phyloP scores from a whole-genome alignment of 2,329 filamentous ascomycete genomes.

The Onygena corvina region DNA sequence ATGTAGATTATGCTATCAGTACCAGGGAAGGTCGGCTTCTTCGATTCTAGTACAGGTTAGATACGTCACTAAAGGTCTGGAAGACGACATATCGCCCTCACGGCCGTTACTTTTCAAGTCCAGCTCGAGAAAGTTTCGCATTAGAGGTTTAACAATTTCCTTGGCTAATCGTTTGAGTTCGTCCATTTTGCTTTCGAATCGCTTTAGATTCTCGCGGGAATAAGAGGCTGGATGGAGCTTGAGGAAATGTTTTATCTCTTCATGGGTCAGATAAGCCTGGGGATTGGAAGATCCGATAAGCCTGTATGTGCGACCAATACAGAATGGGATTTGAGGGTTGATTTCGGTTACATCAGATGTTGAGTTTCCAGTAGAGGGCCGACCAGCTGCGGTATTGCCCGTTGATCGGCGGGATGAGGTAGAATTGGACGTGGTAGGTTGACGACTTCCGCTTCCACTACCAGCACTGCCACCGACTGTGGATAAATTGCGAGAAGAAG shows the following conservation, averaged over 20 bases:
- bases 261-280: slow-evolving; percentile 60
- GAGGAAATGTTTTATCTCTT: slow-evolving; percentile 82
- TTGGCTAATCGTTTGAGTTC: slow-evolving; percentile 76
- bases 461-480: slow-evolving; percentile 16
- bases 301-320: slow-evolving; percentile 60
- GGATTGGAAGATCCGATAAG: slow-evolving; percentile 54
- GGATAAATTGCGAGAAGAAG: slow-evolving; percentile 1
- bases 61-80: slow-evolving; percentile 40
- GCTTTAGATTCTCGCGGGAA: slow-evolving; percentile 68
- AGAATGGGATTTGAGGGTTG: slow-evolving; percentile 24
- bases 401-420: slow-evolving; percentile 6
- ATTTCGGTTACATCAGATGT: slow-evolving; percentile 13
- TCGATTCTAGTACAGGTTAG: slow-evolving; percentile 54
- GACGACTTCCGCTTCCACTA: not conserved
- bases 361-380: slow-evolving; percentile 12
- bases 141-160: slow-evolving; percentile 71
- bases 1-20: slow-evolving; percentile 21
- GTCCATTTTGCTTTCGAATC: slow-evolving; percentile 77
- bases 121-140: slow-evolving; percentile 73
- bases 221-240: slow-evolving; percentile 62
- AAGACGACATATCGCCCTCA: slow-evolving; percentile 21
- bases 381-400: slow-evolving; percentile 11
- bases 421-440: slow-evolving; percentile 10
- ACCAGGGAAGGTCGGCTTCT: slow-evolving; percentile 53
- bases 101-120: slow-evolving; percentile 44